These are phyloP conservation scores for Saccharomycopsis fibuligera DNA, from an alignment of 805 yeast species.

Conservation along the genomic window DNA sequence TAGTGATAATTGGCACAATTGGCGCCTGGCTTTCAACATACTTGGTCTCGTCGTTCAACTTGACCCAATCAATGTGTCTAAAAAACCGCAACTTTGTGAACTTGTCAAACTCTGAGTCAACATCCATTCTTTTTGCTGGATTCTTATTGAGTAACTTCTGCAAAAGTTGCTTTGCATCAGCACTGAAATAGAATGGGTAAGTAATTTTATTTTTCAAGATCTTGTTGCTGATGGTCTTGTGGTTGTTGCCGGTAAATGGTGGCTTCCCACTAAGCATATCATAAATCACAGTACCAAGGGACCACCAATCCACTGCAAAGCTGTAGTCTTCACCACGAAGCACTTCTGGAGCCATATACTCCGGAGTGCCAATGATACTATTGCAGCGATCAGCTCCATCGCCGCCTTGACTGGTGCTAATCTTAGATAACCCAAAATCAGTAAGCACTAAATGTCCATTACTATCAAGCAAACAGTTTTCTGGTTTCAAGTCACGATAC, in stretches of 20 bases:
- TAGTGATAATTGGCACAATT: conserved; percentile 72
- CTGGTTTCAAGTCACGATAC: conserved; percentile 85
- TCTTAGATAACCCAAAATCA: conserved; percentile 74
- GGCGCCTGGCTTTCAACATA: conserved; percentile 54
- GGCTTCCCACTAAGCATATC: conserved; percentile 84
- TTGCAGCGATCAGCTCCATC: conserved; percentile 42
- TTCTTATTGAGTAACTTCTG: conserved; percentile 61
- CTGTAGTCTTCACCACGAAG: conserved; percentile 72
- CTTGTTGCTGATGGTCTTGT: conserved; percentile 69
- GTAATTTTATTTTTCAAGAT: conserved; percentile 60
- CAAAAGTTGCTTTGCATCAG: conserved; percentile 73
- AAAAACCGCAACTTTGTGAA: conserved; percentile 68
- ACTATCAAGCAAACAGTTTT: conserved; percentile 72
- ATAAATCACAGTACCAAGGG: conserved; percentile 73
- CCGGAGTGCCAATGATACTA: conserved; percentile 70
- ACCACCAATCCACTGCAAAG: conserved; percentile 86
- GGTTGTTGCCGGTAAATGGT: conserved; percentile 80
- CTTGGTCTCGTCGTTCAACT: conserved; percentile 43
- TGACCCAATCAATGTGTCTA: conserved; percentile 67
- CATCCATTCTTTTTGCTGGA: conserved; percentile 59
- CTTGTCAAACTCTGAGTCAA: conserved; percentile 45
- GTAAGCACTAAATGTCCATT: conserved; percentile 79
- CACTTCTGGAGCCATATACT: conserved; percentile 88
- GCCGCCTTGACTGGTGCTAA: conserved; percentile 38
- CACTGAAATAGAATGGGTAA: conserved; percentile 69